Conservation (phyloP, 306 rosid species). For the Senna siamea region DNA sequence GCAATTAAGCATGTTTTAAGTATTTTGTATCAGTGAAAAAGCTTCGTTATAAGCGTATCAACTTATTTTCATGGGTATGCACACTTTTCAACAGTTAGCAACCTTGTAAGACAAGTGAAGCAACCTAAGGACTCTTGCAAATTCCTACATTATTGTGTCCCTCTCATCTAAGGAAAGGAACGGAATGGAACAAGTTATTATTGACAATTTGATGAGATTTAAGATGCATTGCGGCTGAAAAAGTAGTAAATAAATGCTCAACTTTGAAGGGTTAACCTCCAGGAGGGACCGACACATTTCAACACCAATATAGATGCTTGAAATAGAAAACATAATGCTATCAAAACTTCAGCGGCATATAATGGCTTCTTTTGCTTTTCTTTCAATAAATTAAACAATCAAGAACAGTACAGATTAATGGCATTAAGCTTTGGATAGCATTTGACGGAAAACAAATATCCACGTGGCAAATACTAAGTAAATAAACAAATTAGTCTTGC, state of each 20-base stretch:
- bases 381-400: neutral
- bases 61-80: no score
- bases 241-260: constrained; percentile 1
- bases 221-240: constrained; percentile 9
- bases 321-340: constrained; percentile 6
- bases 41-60: no score
- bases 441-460: neutral
- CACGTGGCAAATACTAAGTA: constrained; percentile 4
- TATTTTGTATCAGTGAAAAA: no score
- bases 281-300: constrained; percentile 27
- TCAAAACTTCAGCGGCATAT: neutral
- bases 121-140: neutral
- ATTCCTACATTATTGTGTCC: neutral
- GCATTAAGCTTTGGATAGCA: neutral
- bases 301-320: neutral
- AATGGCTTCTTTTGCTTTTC: neutral
- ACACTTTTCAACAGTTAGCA: constrained; percentile 19
- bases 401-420: neutral
- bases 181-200: neutral
- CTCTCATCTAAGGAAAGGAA: constrained; percentile 4
- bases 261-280: neutral
- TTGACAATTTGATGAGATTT: neutral
- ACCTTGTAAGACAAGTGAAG: constrained; percentile 9
- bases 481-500: constrained; percentile 8
- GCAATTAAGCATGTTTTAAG: neutral